phyloP scores from a whole-genome alignment of 2,329 filamentous ascomycete species.

The Hymenoscyphus albidus region DNA sequence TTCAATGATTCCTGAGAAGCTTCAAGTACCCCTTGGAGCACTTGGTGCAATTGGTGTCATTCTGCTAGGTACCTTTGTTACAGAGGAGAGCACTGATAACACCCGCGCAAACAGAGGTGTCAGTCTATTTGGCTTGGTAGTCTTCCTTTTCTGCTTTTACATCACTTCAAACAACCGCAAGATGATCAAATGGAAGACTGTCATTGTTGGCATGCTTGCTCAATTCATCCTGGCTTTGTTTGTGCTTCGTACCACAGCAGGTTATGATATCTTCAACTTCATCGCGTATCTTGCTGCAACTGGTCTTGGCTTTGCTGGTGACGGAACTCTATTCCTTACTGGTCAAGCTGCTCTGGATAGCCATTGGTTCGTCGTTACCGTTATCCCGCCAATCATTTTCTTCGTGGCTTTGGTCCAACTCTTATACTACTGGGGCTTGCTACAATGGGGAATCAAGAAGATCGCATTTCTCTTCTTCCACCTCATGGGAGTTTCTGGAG shows the following conservation, averaged over 20 bases:
- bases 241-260: conserved; percentile 74
- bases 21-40: conserved; percentile 61
- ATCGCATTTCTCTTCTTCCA: conserved; percentile 91
- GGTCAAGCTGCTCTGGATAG: conserved; percentile 40
- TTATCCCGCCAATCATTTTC: conserved; percentile 92
- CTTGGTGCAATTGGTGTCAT: conserved; percentile 65
- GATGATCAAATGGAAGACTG: conserved; percentile 67
- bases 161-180: conserved; percentile 66
- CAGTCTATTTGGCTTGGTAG: conserved; percentile 71
- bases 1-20: conserved; percentile 60
- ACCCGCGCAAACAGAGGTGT: conserved; percentile 75
- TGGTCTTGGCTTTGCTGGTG: conserved; percentile 69
- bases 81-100: conserved; percentile 68
- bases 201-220: conserved; percentile 82
- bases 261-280: conserved; percentile 90
- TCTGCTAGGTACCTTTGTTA: conserved; percentile 73
- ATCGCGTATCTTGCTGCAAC: conserved; percentile 70
- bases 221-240: conserved; percentile 89
- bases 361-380: conserved; percentile 69
- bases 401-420: conserved; percentile 91
- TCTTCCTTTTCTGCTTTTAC: conserved; percentile 67
- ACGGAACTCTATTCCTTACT: conserved; percentile 73
- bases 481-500: conserved; percentile 79
- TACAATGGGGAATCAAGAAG: conserved; percentile 89
- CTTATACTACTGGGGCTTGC: conserved; percentile 71